Percentiles rank a stretch among this genome's conserved stretches.
Conservation (phyloP, 2,329 filamentous ascomycete species). For the Colletotrichum lini region DNA sequence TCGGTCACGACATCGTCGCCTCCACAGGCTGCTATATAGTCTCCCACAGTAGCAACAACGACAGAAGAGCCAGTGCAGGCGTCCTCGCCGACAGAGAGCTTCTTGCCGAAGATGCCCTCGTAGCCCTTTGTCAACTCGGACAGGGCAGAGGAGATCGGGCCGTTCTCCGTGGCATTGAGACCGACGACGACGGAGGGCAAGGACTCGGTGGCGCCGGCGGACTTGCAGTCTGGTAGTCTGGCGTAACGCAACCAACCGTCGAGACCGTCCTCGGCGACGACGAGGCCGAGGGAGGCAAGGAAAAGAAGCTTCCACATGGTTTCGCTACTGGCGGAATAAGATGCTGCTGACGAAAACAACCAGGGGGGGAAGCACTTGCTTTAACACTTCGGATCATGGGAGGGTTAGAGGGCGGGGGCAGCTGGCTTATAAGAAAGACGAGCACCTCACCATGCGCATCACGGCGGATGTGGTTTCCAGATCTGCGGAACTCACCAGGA, state of each 20-base stretch:
- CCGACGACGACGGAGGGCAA: conserved; percentile 66
- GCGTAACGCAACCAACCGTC: conserved; percentile 77
- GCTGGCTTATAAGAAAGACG: conserved; percentile 22
- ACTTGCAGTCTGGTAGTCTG: conserved; percentile 53
- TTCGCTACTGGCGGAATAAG: conserved; percentile 9
- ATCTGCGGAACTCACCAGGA: conserved; percentile 26
- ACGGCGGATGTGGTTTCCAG: conserved; percentile 8
- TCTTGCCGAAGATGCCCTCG: conserved; percentile 67
- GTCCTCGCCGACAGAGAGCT: conserved; percentile 51
- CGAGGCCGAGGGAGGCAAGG: conserved; percentile 53
- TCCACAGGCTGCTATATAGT: conserved; percentile 53
- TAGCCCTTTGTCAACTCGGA: conserved; percentile 72
- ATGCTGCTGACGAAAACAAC: conserved; percentile 13
- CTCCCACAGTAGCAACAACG: conserved; percentile 45
- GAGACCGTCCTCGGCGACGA: conserved; percentile 71
- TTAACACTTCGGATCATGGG: neutral
- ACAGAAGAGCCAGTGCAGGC: conserved; percentile 37
- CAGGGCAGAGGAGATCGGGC: conserved; percentile 72
- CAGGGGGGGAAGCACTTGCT: conserved; percentile 33
- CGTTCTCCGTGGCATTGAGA: conserved; percentile 67
- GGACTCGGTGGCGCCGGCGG: conserved; percentile 51
- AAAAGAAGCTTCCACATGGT: conserved; percentile 49
- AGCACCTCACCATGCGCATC: neutral
- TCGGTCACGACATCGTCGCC: conserved; percentile 55
- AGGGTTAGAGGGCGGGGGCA: conserved; percentile 1